These are phyloP conservation scores for Alternaria conjuncta DNA, from an alignment of 2,329 filamentous ascomycete genomes.

Conservation along the genomic window DNA sequence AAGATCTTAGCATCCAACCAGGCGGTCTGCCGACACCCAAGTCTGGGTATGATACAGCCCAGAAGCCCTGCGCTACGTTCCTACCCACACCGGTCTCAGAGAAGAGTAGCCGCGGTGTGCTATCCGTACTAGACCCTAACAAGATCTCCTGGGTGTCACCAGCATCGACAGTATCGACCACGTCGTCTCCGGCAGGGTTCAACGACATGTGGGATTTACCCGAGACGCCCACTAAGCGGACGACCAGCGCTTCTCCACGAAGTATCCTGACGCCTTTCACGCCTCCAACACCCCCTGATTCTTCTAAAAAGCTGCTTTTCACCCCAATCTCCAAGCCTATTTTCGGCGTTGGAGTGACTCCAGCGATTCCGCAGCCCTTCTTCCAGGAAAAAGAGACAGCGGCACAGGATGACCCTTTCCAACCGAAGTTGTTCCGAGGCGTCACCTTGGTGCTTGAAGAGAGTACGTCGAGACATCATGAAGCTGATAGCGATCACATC, in stretches of 20 bases:
- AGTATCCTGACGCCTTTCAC: neutral
- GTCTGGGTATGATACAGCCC: neutral
- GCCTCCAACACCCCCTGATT: neutral
- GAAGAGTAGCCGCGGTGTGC: neutral
- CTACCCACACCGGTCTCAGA: neutral
- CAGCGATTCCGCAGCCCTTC: neutral
- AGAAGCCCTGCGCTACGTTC: neutral
- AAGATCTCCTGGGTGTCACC: neutral
- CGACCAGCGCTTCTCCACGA: neutral
- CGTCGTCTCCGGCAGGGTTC: neutral
- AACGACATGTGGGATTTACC: neutral
- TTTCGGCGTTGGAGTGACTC: neutral
- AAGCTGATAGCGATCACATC: neutral
- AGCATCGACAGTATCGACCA: neutral
- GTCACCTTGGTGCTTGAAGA: neutral
- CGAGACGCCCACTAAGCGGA: neutral
- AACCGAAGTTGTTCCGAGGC: neutral
- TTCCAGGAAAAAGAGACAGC: neutral
- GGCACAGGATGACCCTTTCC: neutral
- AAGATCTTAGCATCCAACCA: neutral
- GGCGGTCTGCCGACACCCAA: neutral
- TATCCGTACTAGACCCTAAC: neutral
- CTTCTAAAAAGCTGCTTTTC: no score
- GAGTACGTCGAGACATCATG: neutral
- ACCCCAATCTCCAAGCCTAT: neutral